Evolutionary conservation across 1,139 yeast genomes (phyloP), one percentile per base, ranked within the genome.

Genomic region (Taiozyma sp.): DNA sequence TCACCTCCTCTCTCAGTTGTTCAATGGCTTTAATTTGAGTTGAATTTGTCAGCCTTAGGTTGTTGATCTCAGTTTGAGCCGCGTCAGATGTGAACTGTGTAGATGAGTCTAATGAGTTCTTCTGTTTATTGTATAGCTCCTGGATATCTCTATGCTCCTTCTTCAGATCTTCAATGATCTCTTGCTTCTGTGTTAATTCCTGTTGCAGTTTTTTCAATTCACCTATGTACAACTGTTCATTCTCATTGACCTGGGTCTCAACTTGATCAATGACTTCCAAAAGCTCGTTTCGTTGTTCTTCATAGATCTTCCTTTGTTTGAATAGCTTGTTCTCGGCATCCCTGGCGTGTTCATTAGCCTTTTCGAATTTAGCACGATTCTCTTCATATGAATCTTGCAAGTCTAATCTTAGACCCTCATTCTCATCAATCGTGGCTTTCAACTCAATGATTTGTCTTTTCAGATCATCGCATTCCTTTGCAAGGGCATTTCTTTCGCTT

Each of bases 241-340:
- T 68, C 49, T 69, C 74, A 29, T 61, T 61, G 6, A 71, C 68
- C 47, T 71, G 75, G 19, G 60, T 56, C 47, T 72, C 79, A 64
- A 82, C 71, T 42, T 79, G 68, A 54, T 79, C 83, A 50, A 82
- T 73, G 39, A 81, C 81, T 46, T 74, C 78, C 48, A 83, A 65
- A 70, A 85, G 72, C 57, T 82, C 85, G 49, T 76, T 77, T 42
- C 85, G 67, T 44, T 83, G 85, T 19, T 66, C 63, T 46, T 80
- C 83, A 48, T 77, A 75, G 35, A 70, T 74, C n/a, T 63, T 63
- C 58, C 73, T 73, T 52, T 73, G 79, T 51, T 71, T 74, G 16
- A 61, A 56, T 48, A 79, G 64, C 54, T 73, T 74, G 6, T 44
- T 46, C 44, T 60, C 64, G 2, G 56, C 43, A 3, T 21, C 10